phyloP scores from a whole-genome alignment of 2,329 filamentous ascomycete genomes.

The Alternaria longipes region DNA sequence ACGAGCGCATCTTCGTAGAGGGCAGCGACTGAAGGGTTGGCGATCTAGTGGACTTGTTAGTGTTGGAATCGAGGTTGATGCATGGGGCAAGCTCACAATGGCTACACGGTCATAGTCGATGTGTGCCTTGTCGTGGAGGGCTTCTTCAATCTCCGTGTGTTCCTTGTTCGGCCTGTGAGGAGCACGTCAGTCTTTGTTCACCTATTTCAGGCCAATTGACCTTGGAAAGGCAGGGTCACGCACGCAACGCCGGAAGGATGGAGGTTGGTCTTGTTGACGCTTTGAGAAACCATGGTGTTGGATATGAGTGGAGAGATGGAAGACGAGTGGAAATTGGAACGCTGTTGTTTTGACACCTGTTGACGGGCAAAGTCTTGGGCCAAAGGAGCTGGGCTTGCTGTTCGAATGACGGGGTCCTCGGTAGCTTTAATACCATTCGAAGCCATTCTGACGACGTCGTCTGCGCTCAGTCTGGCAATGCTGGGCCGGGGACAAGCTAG shows the following conservation, averaged over 20 bases:
- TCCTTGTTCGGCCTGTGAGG: conserved; percentile 75
- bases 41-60: conserved; percentile 61
- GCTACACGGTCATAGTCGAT: conserved; percentile 99
- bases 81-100: conserved; percentile 72
- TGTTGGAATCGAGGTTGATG: background rate
- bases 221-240: conserved; percentile 54
- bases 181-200: conserved; percentile 27
- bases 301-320: conserved; percentile 56
- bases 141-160: conserved; percentile 97
- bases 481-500: conserved; percentile 35
- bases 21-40: conserved; percentile 93
- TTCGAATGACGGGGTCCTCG: conserved; percentile 46
- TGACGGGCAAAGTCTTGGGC: conserved; percentile 66
- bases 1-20: conserved; percentile 99
- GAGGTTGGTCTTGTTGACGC: conserved; percentile 89
- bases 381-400: conserved; percentile 57
- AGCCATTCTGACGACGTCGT: conserved; percentile 44
- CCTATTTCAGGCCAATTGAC: background rate
- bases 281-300: conserved; percentile 57
- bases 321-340: conserved; percentile 67
- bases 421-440: conserved; percentile 50
- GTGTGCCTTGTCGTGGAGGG: conserved; percentile 96
- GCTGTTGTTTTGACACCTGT: conserved; percentile 65
- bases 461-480: conserved; percentile 31
- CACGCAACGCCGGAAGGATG: conserved; percentile 92